phyloP scores from a whole-genome alignment of 192 early-diverging fungal species.

The Rhizophagus clarus region DNA sequence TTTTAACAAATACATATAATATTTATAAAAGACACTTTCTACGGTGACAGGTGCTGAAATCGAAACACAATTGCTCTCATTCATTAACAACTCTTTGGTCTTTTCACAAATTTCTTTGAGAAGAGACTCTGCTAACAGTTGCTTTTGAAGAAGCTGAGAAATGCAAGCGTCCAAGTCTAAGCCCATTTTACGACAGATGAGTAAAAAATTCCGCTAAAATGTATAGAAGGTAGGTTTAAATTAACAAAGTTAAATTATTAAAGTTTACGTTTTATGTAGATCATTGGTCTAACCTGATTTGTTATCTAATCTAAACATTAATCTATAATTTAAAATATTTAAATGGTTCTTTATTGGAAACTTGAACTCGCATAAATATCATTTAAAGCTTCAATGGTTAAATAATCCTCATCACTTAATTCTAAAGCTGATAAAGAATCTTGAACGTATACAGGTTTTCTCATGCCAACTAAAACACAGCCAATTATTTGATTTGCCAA shows the following conservation, averaged over 20 bases:
- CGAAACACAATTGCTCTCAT: slow-evolving; percentile 84
- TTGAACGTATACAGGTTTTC: slow-evolving; percentile 57
- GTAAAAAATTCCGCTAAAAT: not conserved
- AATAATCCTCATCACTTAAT: slow-evolving; percentile 27
- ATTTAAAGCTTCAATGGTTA: slow-evolving; percentile 39
- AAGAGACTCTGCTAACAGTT: slow-evolving; percentile 72
- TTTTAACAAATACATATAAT: not conserved
- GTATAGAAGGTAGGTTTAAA: not conserved
- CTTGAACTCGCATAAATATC: slow-evolving; percentile 43
- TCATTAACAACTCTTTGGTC: slow-evolving; percentile 75
- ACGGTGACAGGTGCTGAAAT: slow-evolving; percentile 89
- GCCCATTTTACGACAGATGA: slow-evolving; percentile 41
- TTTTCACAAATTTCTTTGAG: slow-evolving; percentile 81
- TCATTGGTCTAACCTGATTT: no score
- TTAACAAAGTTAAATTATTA: no score
- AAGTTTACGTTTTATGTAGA: not conserved
- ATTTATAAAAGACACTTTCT: slow-evolving; percentile 85
- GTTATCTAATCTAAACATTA: no score
- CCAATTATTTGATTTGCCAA: slow-evolving; percentile 52
- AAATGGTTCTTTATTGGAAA: not conserved
- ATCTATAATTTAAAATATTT: not conserved
- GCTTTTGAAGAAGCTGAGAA: slow-evolving; percentile 68
- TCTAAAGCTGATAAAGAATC: slow-evolving; percentile 52
- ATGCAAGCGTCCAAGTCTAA: slow-evolving; percentile 87
- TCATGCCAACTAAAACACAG: slow-evolving; percentile 66